These are phyloP conservation scores for Colletotrichum shisoi DNA, from an alignment of 2,329 filamentous ascomycete species.

Conservation along the genomic window DNA sequence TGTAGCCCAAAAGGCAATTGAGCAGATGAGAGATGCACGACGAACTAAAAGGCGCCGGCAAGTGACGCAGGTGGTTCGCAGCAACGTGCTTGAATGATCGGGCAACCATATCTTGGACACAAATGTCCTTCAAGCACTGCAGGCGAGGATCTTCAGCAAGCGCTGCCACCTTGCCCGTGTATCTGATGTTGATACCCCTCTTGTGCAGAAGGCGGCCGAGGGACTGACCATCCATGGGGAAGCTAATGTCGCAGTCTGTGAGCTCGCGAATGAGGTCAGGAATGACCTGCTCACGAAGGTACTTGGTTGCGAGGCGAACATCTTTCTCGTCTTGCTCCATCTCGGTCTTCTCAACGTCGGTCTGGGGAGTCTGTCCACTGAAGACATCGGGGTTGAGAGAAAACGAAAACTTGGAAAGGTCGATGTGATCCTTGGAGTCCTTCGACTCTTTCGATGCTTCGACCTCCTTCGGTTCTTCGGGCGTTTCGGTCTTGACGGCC, in stretches of 20 bases:
- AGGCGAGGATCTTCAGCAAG: slow-evolving; percentile 76
- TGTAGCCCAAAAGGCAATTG: slow-evolving; percentile 87
- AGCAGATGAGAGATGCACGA: slow-evolving; percentile 84
- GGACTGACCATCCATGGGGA: slow-evolving; percentile 98
- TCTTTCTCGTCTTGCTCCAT: slow-evolving; percentile 85
- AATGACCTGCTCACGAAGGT: slow-evolving; percentile 78
- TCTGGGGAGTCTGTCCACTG: slow-evolving; percentile 89
- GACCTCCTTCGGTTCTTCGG: slow-evolving; percentile 47
- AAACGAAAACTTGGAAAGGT: slow-evolving; percentile 87
- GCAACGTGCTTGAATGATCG: slow-evolving; percentile 94
- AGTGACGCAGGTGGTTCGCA: slow-evolving; percentile 77
- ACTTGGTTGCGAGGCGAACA: slow-evolving; percentile 82
- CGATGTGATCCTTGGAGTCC: slow-evolving; percentile 70
- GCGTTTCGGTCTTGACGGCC: slow-evolving; percentile 40
- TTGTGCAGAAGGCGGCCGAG: slow-evolving; percentile 90
- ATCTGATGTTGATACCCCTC: slow-evolving; percentile 95
- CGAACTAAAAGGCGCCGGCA: slow-evolving; percentile 82
- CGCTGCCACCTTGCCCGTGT: slow-evolving; percentile 84
- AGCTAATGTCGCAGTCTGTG: slow-evolving; percentile 90
- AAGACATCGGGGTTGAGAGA: slow-evolving; percentile 94
- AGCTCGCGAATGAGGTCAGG: slow-evolving; percentile 88
- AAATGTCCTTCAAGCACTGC: slow-evolving; percentile 77
- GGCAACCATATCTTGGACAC: slow-evolving; percentile 91
- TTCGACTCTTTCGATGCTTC: slow-evolving; percentile 40
- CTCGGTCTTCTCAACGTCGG: slow-evolving; percentile 85